Percentiles rank a stretch among this genome's conserved stretches.
phyloP scores from a whole-genome alignment of 495 filamentous ascomycete genomes.

The Hyphodiscus hymeniophilus region DNA sequence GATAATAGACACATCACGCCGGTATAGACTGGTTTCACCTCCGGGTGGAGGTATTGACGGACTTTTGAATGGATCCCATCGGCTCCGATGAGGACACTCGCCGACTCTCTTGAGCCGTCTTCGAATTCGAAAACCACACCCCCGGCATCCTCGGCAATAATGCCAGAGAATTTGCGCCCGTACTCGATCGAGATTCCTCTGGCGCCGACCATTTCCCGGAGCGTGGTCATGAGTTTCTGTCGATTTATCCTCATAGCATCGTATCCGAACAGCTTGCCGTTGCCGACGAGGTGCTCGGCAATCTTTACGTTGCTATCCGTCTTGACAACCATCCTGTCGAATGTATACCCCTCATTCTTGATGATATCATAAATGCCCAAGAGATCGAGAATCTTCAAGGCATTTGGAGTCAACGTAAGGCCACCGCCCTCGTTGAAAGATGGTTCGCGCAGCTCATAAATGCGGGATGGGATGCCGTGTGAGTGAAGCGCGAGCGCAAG shows the following conservation, averaged over 20 bases:
- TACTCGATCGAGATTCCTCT: background rate
- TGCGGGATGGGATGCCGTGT: slow-evolving; percentile 25
- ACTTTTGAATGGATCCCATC: slow-evolving; percentile 48
- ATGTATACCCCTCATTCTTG: background rate
- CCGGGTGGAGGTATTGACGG: slow-evolving; percentile 20
- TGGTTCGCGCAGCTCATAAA: slow-evolving; percentile 33
- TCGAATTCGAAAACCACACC: slow-evolving; percentile 22
- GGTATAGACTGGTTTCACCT: background rate
- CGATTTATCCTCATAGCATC: slow-evolving; percentile 2
- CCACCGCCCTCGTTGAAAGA: slow-evolving; percentile 32
- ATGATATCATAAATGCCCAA: slow-evolving; percentile 28
- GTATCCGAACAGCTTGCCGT: background rate
- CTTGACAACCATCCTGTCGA: background rate
- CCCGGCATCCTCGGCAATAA: background rate
- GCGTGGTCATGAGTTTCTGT: background rate
- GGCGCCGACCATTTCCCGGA: background rate
- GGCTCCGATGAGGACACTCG: slow-evolving; percentile 50
- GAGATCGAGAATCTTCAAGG: slow-evolving; percentile 33
- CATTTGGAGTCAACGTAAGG: slow-evolving; percentile 41
- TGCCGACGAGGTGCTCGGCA: background rate
- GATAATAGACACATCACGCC: background rate
- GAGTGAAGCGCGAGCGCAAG: slow-evolving; percentile 29
- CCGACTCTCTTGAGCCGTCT: slow-evolving; percentile 29
- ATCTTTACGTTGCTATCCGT: background rate
- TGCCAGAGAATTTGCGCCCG: background rate